Conservation (phyloP, 2,329 filamentous ascomycete genomes). For the Fusarium subglutinans region DNA sequence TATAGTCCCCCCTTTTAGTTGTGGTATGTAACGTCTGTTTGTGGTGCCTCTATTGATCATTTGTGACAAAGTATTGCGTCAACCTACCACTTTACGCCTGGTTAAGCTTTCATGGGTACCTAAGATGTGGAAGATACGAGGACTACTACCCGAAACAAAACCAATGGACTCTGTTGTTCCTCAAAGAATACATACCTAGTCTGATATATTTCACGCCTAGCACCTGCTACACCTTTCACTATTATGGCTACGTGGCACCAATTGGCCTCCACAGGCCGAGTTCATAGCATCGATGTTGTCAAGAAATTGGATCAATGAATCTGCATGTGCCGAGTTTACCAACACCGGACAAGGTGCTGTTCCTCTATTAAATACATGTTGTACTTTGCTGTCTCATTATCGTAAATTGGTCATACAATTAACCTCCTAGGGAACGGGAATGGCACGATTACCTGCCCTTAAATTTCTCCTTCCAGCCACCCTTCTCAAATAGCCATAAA, state of each 20-base stretch:
- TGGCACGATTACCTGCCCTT: conserved; percentile 58
- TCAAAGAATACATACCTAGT: neutral
- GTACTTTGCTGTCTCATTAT: neutral
- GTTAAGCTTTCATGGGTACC: neutral
- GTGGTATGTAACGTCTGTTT: neutral
- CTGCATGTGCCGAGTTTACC: neutral
- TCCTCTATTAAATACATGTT: neutral
- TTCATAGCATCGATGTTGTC: neutral
- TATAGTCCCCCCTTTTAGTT: neutral
- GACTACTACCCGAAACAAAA: neutral
- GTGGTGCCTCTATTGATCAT: neutral
- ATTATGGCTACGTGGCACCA: conserved; percentile 21
- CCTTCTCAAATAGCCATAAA: conserved; percentile 82
- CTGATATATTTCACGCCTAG: neutral
- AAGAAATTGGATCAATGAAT: neutral
- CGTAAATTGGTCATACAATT: neutral
- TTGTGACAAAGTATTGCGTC: neutral
- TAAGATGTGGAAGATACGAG: neutral
- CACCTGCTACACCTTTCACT: neutral
- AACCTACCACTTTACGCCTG: neutral
- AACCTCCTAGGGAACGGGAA: neutral
- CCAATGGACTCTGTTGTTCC: neutral
- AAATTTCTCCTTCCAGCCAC: conserved; percentile 73
- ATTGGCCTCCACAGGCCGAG: neutral
- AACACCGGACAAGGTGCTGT: neutral